These are phyloP conservation scores for Calocybe indica DNA, from an alignment of 768 basidiomycete species.

Conservation along the genomic window DNA sequence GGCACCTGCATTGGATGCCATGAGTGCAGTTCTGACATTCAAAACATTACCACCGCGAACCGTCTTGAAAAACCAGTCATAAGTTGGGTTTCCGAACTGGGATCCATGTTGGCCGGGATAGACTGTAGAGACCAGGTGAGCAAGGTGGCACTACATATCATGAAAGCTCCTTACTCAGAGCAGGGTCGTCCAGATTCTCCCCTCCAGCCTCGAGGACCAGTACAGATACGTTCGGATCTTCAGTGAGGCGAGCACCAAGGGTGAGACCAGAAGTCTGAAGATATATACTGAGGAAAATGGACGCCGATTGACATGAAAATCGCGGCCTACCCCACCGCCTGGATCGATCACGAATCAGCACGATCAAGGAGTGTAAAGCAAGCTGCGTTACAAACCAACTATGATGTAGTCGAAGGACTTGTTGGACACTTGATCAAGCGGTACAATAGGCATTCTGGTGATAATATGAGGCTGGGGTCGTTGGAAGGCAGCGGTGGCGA, in stretches of 20 bases:
- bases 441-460: conserved; percentile 1
- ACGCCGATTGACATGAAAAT: no score
- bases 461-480: not conserved
- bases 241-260: conserved; percentile 35
- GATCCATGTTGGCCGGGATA: not conserved
- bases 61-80: conserved; percentile 31
- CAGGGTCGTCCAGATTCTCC: conserved; percentile 24
- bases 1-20: conserved; percentile 3
- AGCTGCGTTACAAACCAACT: conserved; percentile 6
- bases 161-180: not conserved
- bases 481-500: not conserved
- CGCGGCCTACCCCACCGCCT: no score
- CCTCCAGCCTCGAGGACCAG: conserved; percentile 33
- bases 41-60: not conserved
- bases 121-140: no score
- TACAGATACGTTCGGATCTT: conserved; percentile 30
- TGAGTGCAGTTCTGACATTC: no score
- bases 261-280: conserved; percentile 31
- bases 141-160: not conserved
- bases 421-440: not conserved
- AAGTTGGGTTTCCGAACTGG: conserved; percentile 13
- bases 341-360: no score
- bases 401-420: no score
- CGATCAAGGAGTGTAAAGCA: conserved; percentile 5
- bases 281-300: not conserved